Evolutionary conservation across 371 early-diverging fungal species (phyloP).

Genomic region (Mortierella sp.): DNA sequence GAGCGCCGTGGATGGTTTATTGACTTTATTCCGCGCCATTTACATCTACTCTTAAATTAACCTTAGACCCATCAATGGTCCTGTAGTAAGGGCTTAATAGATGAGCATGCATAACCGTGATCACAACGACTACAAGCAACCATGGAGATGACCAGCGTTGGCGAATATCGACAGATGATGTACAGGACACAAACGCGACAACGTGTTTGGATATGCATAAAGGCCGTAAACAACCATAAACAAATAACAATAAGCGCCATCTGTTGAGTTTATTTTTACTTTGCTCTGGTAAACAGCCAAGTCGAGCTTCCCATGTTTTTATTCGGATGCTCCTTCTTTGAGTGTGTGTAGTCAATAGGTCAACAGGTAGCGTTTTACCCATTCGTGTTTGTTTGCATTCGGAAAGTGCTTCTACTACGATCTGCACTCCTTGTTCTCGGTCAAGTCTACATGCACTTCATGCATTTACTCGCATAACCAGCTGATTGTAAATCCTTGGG

Average conservation of each 20-base stretch:
- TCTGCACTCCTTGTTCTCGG: not conserved
- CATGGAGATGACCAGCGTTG: not conserved
- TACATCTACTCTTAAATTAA: not conserved
- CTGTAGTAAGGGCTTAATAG: not conserved
- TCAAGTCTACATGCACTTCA: not conserved
- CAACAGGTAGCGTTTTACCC: not conserved
- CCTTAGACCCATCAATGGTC: not conserved
- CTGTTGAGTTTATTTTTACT: not conserved
- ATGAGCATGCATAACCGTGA: not conserved
- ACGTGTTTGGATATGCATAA: conserved; percentile 1
- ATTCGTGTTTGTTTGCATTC: not conserved
- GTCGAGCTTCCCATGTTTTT: not conserved
- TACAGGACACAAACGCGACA: not conserved
- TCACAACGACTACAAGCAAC: too few relatives aligned
- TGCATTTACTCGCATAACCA: not conserved
- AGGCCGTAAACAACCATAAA: too few relatives aligned
- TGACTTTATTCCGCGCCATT: not conserved
- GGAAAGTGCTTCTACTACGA: not conserved
- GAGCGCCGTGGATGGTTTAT: not conserved
- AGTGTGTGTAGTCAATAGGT: not conserved
- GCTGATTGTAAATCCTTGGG: conserved; percentile 10
- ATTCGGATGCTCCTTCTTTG: not conserved
- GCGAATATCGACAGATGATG: not conserved
- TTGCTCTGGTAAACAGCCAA: not conserved
- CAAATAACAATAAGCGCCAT: not conserved